Evolutionary conservation across 2,329 filamentous ascomycete species (phyloP).

Genomic region (Arthrobotrys conoides): DNA sequence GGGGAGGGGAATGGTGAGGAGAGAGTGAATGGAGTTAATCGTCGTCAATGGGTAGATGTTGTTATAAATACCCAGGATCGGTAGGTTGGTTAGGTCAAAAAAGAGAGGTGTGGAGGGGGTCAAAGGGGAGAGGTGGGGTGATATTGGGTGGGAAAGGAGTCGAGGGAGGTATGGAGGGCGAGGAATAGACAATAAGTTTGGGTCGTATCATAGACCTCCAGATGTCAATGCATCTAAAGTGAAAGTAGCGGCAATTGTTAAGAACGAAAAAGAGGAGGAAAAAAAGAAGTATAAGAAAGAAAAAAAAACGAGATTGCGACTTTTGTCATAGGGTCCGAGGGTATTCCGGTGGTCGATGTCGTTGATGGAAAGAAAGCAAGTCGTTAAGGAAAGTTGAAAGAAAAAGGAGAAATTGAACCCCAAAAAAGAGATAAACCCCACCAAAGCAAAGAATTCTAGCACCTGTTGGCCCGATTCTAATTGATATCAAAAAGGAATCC

Average conservation of each 20-base stretch:
- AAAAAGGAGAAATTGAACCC: constrained; percentile 14
- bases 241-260: constrained; percentile 23
- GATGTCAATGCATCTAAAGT: constrained; percentile 57
- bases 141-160: constrained; percentile 28
- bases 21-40: constrained; percentile 56
- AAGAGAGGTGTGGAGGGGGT: constrained; percentile 47
- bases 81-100: constrained; percentile 48
- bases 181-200: constrained; percentile 44
- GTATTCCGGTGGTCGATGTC: constrained; percentile 18
- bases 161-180: not conserved
- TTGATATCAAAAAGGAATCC: constrained; percentile 41
- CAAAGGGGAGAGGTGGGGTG: constrained; percentile 22
- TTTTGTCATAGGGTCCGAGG: constrained; percentile 13
- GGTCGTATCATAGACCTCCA: constrained; percentile 53
- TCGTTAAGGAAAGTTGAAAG: constrained; percentile 47
- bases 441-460: constrained; percentile 56
- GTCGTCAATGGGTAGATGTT: constrained; percentile 33
- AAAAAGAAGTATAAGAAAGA: not conserved
- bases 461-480: constrained; percentile 58
- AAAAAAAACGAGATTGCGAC: constrained; percentile 51
- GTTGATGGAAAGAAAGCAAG: constrained; percentile 10
- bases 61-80: constrained; percentile 32
- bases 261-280: constrained; percentile 8
- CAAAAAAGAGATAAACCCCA: constrained; percentile 41
- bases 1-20: not conserved